Conservation (phyloP, 2,329 filamentous ascomycete genomes). For the Elsinoe ampelina region DNA sequence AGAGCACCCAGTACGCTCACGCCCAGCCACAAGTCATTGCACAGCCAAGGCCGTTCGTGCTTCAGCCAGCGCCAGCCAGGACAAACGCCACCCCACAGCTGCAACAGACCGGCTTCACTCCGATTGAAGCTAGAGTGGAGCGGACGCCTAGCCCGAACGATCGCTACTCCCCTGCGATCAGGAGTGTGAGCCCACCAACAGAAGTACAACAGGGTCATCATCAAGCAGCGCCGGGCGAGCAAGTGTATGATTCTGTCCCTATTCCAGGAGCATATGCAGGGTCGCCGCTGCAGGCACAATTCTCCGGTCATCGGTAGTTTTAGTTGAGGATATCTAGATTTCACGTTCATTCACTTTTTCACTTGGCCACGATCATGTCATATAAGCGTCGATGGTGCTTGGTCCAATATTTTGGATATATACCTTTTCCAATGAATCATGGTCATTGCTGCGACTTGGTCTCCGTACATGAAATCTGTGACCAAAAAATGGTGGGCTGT, state of each 20-base stretch:
- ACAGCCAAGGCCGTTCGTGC: slow-evolving; percentile 58
- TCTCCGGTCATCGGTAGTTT: slow-evolving; percentile 1
- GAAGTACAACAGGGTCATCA: slow-evolving; percentile 54
- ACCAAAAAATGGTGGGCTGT: neutral
- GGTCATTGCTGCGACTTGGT: no score
- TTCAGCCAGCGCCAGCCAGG: slow-evolving; percentile 75
- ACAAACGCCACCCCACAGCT: slow-evolving; percentile 69
- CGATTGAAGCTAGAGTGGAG: slow-evolving; percentile 22
- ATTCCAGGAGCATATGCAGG: slow-evolving; percentile 70
- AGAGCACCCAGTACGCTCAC: slow-evolving; percentile 54
- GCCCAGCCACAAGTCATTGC: slow-evolving; percentile 34
- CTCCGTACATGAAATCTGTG: no score
- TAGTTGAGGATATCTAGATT: neutral
- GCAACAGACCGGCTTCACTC: slow-evolving; percentile 53
- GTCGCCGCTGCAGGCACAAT: slow-evolving; percentile 2
- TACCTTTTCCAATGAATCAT: neutral
- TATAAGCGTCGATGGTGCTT: neutral
- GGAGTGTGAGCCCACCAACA: slow-evolving; percentile 22
- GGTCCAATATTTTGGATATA: neutral
- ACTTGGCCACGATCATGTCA: neutral
- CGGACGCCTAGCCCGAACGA: slow-evolving; percentile 18
- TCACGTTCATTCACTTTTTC: slow-evolving; percentile 2
- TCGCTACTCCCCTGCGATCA: slow-evolving; percentile 13
- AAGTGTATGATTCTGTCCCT: slow-evolving; percentile 74
- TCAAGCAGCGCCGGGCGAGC: slow-evolving; percentile 66